Evolutionary conservation across 306 rosid genomes (phyloP), one percentile per base, ranked within the genome.

Genomic region (Lathyrus oleraceus): DNA sequence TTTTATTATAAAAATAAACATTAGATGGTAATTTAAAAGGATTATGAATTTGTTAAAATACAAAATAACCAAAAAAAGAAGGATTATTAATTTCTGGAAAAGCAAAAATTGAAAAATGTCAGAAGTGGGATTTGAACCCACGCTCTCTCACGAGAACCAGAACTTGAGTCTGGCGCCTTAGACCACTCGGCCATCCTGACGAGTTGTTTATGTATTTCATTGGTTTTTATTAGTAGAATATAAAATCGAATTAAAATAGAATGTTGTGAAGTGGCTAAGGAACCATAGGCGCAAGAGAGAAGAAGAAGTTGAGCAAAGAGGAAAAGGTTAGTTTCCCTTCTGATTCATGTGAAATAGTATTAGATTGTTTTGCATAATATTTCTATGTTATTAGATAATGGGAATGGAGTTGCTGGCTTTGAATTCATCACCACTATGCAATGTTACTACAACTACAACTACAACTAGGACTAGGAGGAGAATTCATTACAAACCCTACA

Each of bases 181-280:
- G 56, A 48, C 56, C 56, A 48, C 56, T 48, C 56, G 56, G 56
- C 56, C 56, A 48, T 48, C 56, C 56, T 48, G 56, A 48, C 56
- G 0, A 2, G 23, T 15, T 8, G 1, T 0, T 6, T 2, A 0
- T 0, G 1, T 1, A 4, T 5, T 5, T 32, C 9, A 2, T 5
- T 32, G 0, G 6, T 32, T 5, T 1, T 0, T 32, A 6, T 32
- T 32, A 32, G 5, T 32, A 2, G 9, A 6, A 1, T 32, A 6
- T 0, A 6, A 6, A 30, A 32, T 0, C 2, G 4, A 15, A 14
- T 15, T 47, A 47, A 47, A 5, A 0, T n/a, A n/a, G 5, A 48
- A 48, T 16, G 17, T 12, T 48, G 54, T 48, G 54, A 16, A 16
- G 1, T 12, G 6, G 6, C 4, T 40, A 3, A 11, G 15, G 47